Base-by-base conservation (phyloP, 2,329 filamentous ascomycete species). In the Diaporthe citri region DNA sequence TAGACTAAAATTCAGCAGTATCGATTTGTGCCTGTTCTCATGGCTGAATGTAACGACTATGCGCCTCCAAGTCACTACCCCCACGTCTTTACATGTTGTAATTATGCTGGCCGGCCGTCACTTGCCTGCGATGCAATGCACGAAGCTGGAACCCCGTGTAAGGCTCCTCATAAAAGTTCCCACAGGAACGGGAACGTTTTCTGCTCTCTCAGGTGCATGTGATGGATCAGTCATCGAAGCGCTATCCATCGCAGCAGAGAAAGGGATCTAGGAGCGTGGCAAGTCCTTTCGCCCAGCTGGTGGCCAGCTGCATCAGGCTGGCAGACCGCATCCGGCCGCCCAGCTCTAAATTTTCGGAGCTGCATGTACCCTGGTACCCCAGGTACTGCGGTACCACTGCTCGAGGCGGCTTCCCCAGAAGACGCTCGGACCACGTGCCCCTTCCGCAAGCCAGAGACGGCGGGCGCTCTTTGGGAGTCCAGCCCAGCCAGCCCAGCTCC, bases 401-500 rank as follows among this genome's bases (percentile, higher is more conserved):
- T 46, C 34, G 46, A 62, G 57, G 43, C 59, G 57, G 46, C 60
- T 55, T 67, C 48, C 48, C 57, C 71, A 56, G 46, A 31, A 55
- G 71, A 72, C 71, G 71, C 71, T 62, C 71, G 71, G 71, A 25
- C 71, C 71, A 72, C 22, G 25, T 46, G 36, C 48, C 48, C 22
- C 13, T 55, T 62, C n/a, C 20, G 36, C 66, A 39, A 64, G 55
- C 39, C 5, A 64, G 25, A 55, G 55, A 13, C 59, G 34, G 36
- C 69, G n/a, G 34, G 57, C 70, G 48, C 7, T 41, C 56, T 36
- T 71, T 55, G 66, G 51, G 52, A 57, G 34, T 70, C 67, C 67
- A 57, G 41, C 59, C 60, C 60, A 46, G 39, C 55, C 66, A 55
- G 66, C 36, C 66, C 67, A 57, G 52, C 48, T 71, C 56, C 56